Conservation (phyloP, 2,329 filamentous ascomycete genomes). For the Penicillium aurantiogriseum region DNA sequence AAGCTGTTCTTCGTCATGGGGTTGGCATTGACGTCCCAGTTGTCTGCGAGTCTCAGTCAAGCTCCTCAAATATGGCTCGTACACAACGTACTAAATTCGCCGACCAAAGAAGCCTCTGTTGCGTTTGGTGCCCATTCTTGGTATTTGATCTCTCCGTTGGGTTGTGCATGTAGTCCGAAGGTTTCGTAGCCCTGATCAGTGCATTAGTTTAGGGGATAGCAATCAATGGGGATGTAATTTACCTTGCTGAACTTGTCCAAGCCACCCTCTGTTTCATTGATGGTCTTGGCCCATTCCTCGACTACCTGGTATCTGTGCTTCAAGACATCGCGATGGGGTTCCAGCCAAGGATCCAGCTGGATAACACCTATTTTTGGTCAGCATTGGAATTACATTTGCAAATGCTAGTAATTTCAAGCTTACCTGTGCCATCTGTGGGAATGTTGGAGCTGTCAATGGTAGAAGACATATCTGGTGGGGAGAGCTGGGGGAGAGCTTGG, state of each 20-base stretch:
- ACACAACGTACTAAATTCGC: conserved; percentile 77
- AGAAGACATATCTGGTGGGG: conserved; percentile 7
- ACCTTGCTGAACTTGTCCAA: conserved; percentile 88
- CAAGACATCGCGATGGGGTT: conserved; percentile 76
- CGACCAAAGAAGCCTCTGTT: conserved; percentile 77
- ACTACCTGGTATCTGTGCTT: conserved; percentile 74
- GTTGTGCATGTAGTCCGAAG: conserved; percentile 79
- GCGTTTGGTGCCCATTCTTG: conserved; percentile 97
- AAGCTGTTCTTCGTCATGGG: conserved; percentile 83
- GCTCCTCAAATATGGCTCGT: conserved; percentile 1
- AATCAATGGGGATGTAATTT: conserved; percentile 24
- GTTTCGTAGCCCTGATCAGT: conserved; percentile 70
- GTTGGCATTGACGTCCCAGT: conserved; percentile 79
- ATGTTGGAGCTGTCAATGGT: conserved; percentile 2
- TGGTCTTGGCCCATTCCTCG: conserved; percentile 80
- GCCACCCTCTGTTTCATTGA: conserved; percentile 81
- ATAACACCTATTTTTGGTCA: conserved; percentile 65
- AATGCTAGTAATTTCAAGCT: conserved; percentile 2
- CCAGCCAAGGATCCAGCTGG: conserved; percentile 83
- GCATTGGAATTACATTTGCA: neutral
- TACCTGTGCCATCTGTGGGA: conserved; percentile 25
- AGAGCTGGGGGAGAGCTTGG: conserved; percentile 1
- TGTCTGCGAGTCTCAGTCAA: conserved; percentile 56
- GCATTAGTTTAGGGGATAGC: conserved; percentile 5
- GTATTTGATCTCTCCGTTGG: conserved; percentile 83